Evolutionary conservation across 2,329 filamentous ascomycete species (phyloP).

Genomic region (Epichloe elymi): DNA sequence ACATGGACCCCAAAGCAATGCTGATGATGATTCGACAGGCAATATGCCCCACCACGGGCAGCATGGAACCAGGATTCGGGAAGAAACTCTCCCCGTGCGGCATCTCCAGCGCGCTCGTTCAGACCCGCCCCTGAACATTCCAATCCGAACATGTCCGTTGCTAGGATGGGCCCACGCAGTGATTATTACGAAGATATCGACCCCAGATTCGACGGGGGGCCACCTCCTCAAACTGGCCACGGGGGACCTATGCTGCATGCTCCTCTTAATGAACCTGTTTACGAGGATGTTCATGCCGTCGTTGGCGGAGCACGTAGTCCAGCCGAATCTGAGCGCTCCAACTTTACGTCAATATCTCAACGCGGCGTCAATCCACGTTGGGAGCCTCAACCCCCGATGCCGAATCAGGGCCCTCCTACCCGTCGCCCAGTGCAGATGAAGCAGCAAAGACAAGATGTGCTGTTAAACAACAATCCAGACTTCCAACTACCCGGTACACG

Average conservation of each 20-base stretch:
- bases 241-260: conserved; percentile 14
- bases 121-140: conserved; percentile 23
- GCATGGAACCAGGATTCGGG: conserved; percentile 38
- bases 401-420: conserved; percentile 28
- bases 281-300: conserved; percentile 48
- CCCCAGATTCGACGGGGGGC: conserved; percentile 50
- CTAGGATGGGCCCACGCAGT: conserved; percentile 18
- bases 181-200: conserved; percentile 90
- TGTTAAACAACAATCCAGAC: conserved; percentile 81
- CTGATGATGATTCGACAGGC: conserved; percentile 14
- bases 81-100: conserved; percentile 30
- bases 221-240: conserved; percentile 26
- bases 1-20: neutral
- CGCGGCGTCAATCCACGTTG: conserved; percentile 80
- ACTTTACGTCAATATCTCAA: conserved; percentile 85
- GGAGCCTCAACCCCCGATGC: conserved; percentile 43
- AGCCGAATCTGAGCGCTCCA: conserved; percentile 63
- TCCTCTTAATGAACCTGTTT: conserved; percentile 27
- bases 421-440: conserved; percentile 38
- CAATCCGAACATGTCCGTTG: conserved; percentile 21
- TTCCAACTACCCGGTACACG: conserved; percentile 54
- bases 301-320: conserved; percentile 50
- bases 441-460: conserved; percentile 55
- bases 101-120: conserved; percentile 30
- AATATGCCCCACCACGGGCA: conserved; percentile 43